phyloP scores from a whole-genome alignment of 441 rosid genomes.

The Aleurites moluccanus region DNA sequence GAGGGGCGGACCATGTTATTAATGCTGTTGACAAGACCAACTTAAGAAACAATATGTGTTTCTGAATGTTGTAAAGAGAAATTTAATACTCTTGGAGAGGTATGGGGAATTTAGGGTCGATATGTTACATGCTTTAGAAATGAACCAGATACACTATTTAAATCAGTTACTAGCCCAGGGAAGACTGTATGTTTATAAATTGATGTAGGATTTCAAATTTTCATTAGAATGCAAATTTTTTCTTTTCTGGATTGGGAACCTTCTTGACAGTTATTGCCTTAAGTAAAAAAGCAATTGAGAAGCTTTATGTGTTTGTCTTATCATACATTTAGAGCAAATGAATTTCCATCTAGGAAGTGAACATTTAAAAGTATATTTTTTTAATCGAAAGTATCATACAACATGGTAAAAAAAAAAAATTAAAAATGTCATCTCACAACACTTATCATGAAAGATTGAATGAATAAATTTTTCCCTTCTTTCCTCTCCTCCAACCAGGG shows the following conservation, averaged over 20 bases:
- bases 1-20: neutral
- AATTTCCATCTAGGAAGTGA: neutral
- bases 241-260: no score
- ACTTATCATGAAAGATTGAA: constrained; percentile 21
- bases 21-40: neutral
- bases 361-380: neutral
- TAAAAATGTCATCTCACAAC: neutral
- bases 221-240: neutral
- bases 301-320: neutral
- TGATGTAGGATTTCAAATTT: no score
- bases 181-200: neutral
- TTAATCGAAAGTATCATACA: neutral
- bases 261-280: neutral
- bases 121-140: neutral
- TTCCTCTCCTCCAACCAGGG: constrained; percentile 46
- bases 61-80: neutral
- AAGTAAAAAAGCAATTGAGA: neutral
- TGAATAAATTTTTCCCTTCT: neutral
- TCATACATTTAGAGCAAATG: neutral
- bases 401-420: neutral
- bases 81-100: neutral
- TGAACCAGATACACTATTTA: neutral
- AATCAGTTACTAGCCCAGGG: neutral
- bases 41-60: neutral
- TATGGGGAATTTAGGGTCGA: neutral